A percentile compares a stretch with the other conserved stretches of the same genome.
Evolutionary conservation across 1,284 basidiomycete species (phyloP).

Genomic region (Sporisorium scitamineum): DNA sequence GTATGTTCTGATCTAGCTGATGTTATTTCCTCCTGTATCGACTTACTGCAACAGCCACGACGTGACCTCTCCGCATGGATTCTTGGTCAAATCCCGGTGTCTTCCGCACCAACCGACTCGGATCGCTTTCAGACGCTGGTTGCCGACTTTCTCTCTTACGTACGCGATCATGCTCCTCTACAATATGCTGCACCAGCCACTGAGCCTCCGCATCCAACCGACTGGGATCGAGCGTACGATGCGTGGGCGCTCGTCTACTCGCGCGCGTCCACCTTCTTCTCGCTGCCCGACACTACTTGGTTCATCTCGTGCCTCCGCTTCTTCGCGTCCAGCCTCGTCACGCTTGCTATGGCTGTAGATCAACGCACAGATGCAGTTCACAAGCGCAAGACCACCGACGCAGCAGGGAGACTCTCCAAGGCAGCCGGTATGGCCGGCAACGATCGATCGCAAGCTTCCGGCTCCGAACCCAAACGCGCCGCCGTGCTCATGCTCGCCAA

Average conservation of each 20-base stretch:
- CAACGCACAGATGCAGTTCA: slow-evolving; percentile 35
- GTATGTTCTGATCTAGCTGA: background rate
- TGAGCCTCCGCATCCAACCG: slow-evolving; percentile 11
- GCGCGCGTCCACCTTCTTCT: slow-evolving; percentile 63
- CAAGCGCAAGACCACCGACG: slow-evolving; percentile 64
- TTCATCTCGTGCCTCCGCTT: slow-evolving; percentile 59
- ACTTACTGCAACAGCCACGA: slow-evolving; percentile 13
- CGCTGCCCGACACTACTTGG: slow-evolving; percentile 66
- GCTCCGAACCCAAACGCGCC: slow-evolving; percentile 60
- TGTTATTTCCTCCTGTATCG: background rate
- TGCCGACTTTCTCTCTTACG: slow-evolving; percentile 42
- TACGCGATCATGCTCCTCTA: slow-evolving; percentile 35
- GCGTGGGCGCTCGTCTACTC: slow-evolving; percentile 59
- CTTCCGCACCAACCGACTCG: slow-evolving; percentile 38
- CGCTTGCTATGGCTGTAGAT: slow-evolving; percentile 41
- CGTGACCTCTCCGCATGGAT: slow-evolving; percentile 37
- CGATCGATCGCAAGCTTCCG: slow-evolving; percentile 58
- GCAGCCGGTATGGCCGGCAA: slow-evolving; percentile 65
- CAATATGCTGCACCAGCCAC: slow-evolving; percentile 14
- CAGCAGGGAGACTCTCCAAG: slow-evolving; percentile 64
- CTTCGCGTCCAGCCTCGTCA: slow-evolving; percentile 50
- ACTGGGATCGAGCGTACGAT: slow-evolving; percentile 53
- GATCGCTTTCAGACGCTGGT: slow-evolving; percentile 51
- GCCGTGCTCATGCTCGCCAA: slow-evolving; percentile 66
- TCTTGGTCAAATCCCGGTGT: slow-evolving; percentile 32